These are phyloP conservation scores for Teratosphaeriaceae sp. DNA, from an alignment of 2,329 filamentous ascomycete species.

Conservation along the genomic window DNA sequence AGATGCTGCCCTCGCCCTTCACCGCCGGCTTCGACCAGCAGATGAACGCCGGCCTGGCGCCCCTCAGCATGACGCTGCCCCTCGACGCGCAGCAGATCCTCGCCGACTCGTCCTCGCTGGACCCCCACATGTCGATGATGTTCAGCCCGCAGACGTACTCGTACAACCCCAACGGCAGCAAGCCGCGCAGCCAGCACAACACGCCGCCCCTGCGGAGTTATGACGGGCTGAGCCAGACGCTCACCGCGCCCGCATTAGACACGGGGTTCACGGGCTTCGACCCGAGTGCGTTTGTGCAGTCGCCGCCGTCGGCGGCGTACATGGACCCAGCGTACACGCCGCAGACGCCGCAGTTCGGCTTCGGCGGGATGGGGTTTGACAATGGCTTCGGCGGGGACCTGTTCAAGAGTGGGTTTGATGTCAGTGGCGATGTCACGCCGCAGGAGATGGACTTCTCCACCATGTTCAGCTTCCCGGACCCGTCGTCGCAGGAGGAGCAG, in stretches of 20 bases:
- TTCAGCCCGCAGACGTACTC: conserved; percentile 45
- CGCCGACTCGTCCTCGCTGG: background rate
- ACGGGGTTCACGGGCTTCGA: conserved; percentile 14
- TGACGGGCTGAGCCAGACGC: conserved; percentile 33
- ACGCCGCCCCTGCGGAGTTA: conserved; percentile 23
- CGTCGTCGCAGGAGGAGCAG: background rate
- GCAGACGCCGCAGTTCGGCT: background rate
- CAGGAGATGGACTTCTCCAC: background rate
- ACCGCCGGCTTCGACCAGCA: conserved; percentile 7
- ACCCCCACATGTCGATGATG: conserved; percentile 16
- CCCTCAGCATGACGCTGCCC: conserved; percentile 45
- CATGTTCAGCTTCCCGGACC: background rate
- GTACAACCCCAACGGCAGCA: conserved; percentile 40
- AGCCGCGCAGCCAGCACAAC: conserved; percentile 18
- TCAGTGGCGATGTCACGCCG: conserved; percentile 1
- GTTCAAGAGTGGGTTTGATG: background rate
- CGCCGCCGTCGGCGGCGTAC: conserved; percentile 15
- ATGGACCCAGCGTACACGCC: conserved; percentile 11
- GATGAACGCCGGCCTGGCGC: conserved; percentile 20
- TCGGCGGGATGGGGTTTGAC: conserved; percentile 2
- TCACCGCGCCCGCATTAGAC: conserved; percentile 34
- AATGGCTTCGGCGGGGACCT: background rate
- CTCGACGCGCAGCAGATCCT: conserved; percentile 49
- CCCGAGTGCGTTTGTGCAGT: conserved; percentile 12
- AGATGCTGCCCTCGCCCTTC: conserved; percentile 6